phyloP scores from a whole-genome alignment of 139 green algal species.

The Tetraselmis chui region DNA sequence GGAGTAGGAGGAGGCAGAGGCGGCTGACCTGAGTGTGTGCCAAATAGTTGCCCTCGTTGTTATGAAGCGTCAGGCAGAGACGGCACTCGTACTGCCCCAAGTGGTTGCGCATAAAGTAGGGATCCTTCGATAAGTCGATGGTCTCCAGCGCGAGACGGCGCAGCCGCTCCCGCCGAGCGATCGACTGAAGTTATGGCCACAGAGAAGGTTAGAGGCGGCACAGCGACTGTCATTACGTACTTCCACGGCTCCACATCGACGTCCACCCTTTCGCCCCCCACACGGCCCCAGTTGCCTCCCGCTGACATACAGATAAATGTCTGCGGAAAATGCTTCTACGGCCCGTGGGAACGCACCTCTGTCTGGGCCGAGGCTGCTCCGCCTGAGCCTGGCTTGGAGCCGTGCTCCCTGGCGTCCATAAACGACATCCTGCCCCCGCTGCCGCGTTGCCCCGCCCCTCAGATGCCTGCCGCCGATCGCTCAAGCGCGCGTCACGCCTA shows the following conservation, averaged over 20 bases:
- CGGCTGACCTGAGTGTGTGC: conserved; percentile 86
- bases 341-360: conserved; percentile 40
- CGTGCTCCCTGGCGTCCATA: conserved; percentile 76
- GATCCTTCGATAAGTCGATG: conserved; percentile 96
- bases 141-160: conserved; percentile 95
- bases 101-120: conserved; percentile 99
- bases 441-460: neutral
- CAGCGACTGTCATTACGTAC: neutral
- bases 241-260: neutral
- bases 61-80: conserved; percentile 97
- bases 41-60: conserved; percentile 98
- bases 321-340: neutral
- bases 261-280: neutral
- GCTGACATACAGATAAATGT: neutral
- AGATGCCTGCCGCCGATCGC: neutral
- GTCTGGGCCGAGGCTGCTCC: conserved; percentile 68
- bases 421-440: conserved; percentile 63
- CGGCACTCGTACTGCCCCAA: conserved; percentile 96
- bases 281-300: neutral
- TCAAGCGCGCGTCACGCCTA: no score
- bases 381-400: conserved; percentile 76
- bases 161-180: conserved; percentile 88
- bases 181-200: conserved; percentile 47
- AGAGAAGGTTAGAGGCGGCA: neutral
- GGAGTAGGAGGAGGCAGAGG: neutral